Conservation (phyloP, 257 asterid species). For the Catharanthus roseus region DNA sequence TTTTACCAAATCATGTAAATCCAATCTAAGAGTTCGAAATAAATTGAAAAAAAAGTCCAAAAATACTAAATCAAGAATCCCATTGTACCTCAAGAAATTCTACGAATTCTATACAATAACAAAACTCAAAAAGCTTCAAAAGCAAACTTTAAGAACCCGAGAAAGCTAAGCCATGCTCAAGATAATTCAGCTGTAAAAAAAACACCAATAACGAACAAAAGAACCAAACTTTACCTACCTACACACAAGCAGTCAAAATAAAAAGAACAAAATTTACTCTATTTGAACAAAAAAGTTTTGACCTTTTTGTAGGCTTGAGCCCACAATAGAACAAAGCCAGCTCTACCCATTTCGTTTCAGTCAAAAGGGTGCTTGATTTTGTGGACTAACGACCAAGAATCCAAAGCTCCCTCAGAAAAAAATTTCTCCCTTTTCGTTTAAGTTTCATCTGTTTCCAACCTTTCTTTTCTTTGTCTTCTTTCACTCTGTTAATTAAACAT, state of each 20-base stretch:
- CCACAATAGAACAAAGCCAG: conserved; percentile 31
- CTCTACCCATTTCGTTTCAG: conserved; percentile 43
- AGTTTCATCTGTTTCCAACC: not conserved
- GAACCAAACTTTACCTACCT: conserved; percentile 38
- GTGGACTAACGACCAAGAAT: conserved; percentile 42
- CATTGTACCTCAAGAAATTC: not conserved
- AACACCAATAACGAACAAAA: conserved; percentile 26
- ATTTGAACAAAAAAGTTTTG: conserved; percentile 11
- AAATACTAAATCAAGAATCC: not conserved
- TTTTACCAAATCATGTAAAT: not conserved
- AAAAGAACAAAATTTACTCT: conserved; percentile 16
- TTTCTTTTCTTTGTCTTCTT: conserved; percentile 19
- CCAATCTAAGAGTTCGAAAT: not conserved
- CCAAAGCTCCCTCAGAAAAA: conserved; percentile 37
- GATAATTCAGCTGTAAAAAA: conserved; percentile 37
- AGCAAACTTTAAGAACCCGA: conserved; percentile 4
- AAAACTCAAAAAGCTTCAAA: not conserved
- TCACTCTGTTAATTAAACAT: conserved; percentile 7
- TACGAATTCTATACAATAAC: not conserved
- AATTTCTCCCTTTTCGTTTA: not conserved
- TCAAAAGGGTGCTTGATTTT: conserved; percentile 36
- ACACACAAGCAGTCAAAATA: conserved; percentile 25
- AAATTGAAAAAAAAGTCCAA: not conserved
- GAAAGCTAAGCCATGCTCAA: conserved; percentile 30
- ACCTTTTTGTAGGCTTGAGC: conserved; percentile 44